These are phyloP conservation scores for Populus euphratica DNA, from an alignment of 345 rosid species.

Conservation along the genomic window DNA sequence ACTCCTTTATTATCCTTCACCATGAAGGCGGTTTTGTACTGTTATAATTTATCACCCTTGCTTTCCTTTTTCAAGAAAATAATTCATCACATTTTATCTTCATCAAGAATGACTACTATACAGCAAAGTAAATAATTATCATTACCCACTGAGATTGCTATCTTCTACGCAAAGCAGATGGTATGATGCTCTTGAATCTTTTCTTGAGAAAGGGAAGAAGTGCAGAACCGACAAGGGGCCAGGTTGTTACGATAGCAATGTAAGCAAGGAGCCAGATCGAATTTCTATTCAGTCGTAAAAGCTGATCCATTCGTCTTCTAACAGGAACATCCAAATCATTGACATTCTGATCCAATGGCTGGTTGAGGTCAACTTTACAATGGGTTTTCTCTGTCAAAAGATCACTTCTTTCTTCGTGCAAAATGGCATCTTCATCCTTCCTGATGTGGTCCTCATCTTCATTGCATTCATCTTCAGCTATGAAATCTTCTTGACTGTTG, in stretches of 20 bases:
- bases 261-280: conserved; percentile 42
- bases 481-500: conserved; percentile 3
- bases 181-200: conserved; percentile 25
- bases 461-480: conserved; percentile 5
- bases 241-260: conserved; percentile 35
- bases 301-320: conserved; percentile 26
- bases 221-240: conserved; percentile 45
- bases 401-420: conserved; percentile 4
- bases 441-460: not conserved
- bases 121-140: not conserved
- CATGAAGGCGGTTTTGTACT: too few relatives aligned
- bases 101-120: not conserved
- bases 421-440: conserved; percentile 12
- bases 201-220: conserved; percentile 29
- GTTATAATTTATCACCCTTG: too few relatives aligned
- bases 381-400: not conserved
- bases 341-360: conserved; percentile 12
- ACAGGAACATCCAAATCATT: conserved; percentile 21
- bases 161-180: conserved; percentile 17
- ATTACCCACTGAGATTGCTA: not conserved
- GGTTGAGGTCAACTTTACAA: not conserved
- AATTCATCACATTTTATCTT: not conserved
- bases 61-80: too few relatives aligned
- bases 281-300: conserved; percentile 23
- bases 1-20: too few relatives aligned